These are phyloP conservation scores for Tricholoma hemisulphureum DNA, from an alignment of 768 basidiomycete genomes.

Conservation along the genomic window DNA sequence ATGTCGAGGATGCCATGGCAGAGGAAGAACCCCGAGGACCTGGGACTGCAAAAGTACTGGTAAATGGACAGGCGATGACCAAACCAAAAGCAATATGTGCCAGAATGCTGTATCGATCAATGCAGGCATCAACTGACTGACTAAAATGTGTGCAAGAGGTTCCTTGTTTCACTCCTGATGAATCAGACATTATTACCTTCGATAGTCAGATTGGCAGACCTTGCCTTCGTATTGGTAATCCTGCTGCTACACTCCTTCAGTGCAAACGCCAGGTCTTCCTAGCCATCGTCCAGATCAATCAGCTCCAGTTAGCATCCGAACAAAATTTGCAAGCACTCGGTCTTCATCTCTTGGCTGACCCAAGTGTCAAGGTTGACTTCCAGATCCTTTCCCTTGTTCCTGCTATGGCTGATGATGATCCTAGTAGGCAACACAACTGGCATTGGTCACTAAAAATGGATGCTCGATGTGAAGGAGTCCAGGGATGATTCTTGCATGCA, in stretches of 20 bases:
- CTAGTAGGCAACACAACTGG: constrained; percentile 14
- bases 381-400: background rate
- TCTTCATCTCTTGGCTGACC: background rate
- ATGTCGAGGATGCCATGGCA: background rate
- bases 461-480: background rate
- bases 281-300: background rate
- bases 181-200: background rate
- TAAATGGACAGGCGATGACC: background rate
- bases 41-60: background rate
- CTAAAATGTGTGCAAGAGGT: background rate
- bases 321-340: background rate
- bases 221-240: background rate
- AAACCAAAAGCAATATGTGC: background rate
- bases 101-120: background rate
- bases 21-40: background rate
- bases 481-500: no score
- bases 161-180: background rate
- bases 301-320: background rate
- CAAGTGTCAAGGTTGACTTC: background rate
- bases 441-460: background rate
- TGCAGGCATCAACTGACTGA: background rate
- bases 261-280: background rate
- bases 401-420: constrained; percentile 1
- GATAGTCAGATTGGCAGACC: background rate
- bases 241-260: background rate